Base-by-base conservation (phyloP, 805 yeast species). In the Candida chauliodis region DNA sequence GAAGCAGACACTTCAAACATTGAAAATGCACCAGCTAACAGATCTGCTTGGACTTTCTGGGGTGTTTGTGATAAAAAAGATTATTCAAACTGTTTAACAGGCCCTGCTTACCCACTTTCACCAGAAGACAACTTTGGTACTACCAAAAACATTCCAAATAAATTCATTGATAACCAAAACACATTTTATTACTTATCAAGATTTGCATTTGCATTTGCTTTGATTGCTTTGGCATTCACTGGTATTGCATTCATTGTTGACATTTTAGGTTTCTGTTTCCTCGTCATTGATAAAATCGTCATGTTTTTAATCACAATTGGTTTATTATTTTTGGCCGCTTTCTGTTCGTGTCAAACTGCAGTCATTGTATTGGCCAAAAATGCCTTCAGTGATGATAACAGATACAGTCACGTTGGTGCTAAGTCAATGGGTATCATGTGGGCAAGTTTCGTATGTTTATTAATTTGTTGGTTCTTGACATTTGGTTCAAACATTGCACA, bases 51-150 rank as follows among this genome's bases (percentile, higher is more conserved):
- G 96, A 84, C 90, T 8, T 76, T 77, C 60, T 90, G 91, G 75
- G 80, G 82, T 45, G 69, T 82, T 32, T 80, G 87, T 58, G 70
- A 73, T 45, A 75, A 76, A 39, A 45, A 55, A 30, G 70, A 78
- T 59, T 88, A 88, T 63, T 58, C 78, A 30, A 42, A 59, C 15
- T 73, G 73, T 52, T 55, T 59, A 32, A 56, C 71, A 30, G 76
- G 79, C 10, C 84, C 96, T 14, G 97, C 86, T n/a, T 81, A 72
- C 62, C 88, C 96, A 30, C 78, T 89, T 56, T 84, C 95, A 18
- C 96, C 96, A 20, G 75, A 61, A 33, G 78, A 77, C 51, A 86
- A 87, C 66, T 88, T 88, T 51, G 69, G 69, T 38, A 69, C 81
- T 37, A 52, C 65, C 14, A 50, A 49, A 2, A 71, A 67, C 41